Percentiles rank a stretch among this genome's conserved stretches.
Conservation (phyloP, 2,329 filamentous ascomycete species). For the Apiospora sp. region DNA sequence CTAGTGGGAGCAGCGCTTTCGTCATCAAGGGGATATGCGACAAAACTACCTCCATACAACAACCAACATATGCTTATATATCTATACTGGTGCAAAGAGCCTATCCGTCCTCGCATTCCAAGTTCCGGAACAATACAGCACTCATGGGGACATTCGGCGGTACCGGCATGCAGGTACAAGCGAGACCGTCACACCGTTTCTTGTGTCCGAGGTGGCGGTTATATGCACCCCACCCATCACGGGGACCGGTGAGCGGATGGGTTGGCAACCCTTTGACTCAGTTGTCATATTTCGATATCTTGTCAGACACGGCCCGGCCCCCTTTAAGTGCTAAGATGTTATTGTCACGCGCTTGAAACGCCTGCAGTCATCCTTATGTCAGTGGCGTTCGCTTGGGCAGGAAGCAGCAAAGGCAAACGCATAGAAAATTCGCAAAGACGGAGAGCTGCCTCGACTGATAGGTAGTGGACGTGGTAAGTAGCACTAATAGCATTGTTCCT, state of each 20-base stretch:
- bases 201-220: constrained; percentile 8
- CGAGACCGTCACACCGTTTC: background rate
- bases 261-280: background rate
- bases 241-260: constrained; percentile 15
- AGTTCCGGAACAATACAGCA: background rate
- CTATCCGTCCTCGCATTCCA: background rate
- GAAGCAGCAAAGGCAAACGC: background rate
- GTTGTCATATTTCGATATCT: constrained; percentile 2
- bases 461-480: background rate
- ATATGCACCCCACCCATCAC: constrained; percentile 19
- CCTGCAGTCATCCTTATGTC: constrained; percentile 9
- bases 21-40: no score
- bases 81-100: background rate
- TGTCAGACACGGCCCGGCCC: constrained; percentile 18
- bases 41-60: no score
- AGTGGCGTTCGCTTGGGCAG: constrained; percentile 5
- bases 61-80: background rate
- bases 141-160: background rate
- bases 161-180: constrained; percentile 10
- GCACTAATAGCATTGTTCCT: background rate
- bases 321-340: background rate
- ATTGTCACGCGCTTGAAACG: background rate
- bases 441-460: background rate
- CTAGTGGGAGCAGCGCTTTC: no score
- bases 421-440: background rate